Conservation (phyloP, 257 asterid species). For the Scutellaria baicalensis region DNA sequence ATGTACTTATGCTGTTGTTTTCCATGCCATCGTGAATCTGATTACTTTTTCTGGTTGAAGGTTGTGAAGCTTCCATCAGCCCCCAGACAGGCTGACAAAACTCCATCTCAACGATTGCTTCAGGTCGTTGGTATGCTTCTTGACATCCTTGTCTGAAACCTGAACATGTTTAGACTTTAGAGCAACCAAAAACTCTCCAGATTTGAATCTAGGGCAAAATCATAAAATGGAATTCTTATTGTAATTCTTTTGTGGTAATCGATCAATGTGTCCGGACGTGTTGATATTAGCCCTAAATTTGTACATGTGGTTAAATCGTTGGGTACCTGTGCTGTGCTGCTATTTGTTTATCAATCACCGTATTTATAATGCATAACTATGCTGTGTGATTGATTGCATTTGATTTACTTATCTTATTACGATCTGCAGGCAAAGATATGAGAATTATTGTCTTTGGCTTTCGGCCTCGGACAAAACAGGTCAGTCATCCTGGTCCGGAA, state of each 20-base stretch:
- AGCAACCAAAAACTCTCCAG: not conserved
- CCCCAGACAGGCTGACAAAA: conserved; percentile 62
- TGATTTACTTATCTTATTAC: conserved; percentile 3
- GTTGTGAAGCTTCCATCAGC: conserved; percentile 57
- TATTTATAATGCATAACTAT: conserved; percentile 1
- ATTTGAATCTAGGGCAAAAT: not conserved
- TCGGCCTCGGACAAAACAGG: conserved; percentile 96
- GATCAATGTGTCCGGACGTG: not conserved
- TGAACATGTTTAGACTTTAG: not conserved
- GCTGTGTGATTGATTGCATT: conserved; percentile 5
- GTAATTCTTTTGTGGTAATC: not conserved
- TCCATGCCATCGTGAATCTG: not conserved
- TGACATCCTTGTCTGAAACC: conserved; percentile 8
- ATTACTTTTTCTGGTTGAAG: conserved; percentile 37
- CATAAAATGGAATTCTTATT: not conserved
- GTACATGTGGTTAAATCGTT: not conserved
- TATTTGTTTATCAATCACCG: not conserved
- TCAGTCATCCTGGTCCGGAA: conserved; percentile 27
- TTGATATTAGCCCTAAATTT: not conserved
- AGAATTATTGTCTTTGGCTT: conserved; percentile 87
- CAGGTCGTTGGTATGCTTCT: conserved; percentile 79
- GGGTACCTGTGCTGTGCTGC: not conserved
- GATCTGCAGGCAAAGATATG: conserved; percentile 88
- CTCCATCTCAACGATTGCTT: conserved; percentile 72
- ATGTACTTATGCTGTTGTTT: not conserved